Base-by-base conservation (phyloP, 208 protist species). In the Trypanosomatidae sp. region DNA sequence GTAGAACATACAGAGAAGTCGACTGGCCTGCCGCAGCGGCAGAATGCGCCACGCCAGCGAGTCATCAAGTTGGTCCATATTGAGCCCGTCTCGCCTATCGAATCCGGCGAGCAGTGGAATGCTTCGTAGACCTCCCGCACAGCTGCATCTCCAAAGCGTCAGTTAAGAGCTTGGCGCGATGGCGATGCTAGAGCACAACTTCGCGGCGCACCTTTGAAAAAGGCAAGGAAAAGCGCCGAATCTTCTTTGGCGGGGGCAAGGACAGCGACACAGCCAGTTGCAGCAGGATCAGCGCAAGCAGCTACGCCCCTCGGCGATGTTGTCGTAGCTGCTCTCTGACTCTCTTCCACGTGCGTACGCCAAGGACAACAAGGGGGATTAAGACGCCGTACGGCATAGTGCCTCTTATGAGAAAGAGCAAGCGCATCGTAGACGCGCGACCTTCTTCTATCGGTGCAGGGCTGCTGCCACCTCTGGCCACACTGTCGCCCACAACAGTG, bases 1-100 rank as follows among this genome's bases (percentile, higher is more conserved):
- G 59, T 83, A 76, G 19, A 85, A 53, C 7, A 72, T 53, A 25
- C 80, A 84, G n/a, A 90, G 79, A 33, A 86, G 59, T 43, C 69
- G 25, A 0, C 56, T 56, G 1, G 85, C 80, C 30, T 55, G 25
- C 0, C 55, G 62, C 50, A 83, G 73, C 46, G 52, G 39, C 1
- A 75, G 85, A 2, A 78, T 60, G 19, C 46, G 19, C 6, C 60
- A 39, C 0, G 19, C 52, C 12, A 76, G 60, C 47, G 39, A 70
- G 17, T 43, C 62, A 1, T 47, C 30, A 33, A 33, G 53, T 58
- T 33, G 53, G 10, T 3, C 10, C 12, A 5, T 12, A 58, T 58
- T 2, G 25, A 13, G 25, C 19, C 12, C 53, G 3, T 25, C 53
- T 33, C 25, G 25, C 53, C 19, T 25, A 25, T 33, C 2, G n/a